Conservation (phyloP, 2,329 filamentous ascomycete genomes). For the Microsporum audouinii region DNA sequence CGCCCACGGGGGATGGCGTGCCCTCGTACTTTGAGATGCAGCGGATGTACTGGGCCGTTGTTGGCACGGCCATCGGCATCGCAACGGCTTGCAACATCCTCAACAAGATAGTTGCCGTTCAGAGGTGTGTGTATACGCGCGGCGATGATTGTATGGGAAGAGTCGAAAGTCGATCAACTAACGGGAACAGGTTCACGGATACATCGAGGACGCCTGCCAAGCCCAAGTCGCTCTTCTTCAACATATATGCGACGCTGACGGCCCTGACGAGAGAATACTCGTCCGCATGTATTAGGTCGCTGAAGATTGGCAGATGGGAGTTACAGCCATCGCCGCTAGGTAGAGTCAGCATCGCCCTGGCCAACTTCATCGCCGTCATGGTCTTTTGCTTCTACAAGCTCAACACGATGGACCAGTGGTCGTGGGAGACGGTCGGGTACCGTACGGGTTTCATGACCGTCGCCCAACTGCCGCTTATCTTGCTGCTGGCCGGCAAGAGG, state of each 20-base stretch:
- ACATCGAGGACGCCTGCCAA: conserved; percentile 39
- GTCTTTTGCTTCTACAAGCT: conserved; percentile 47
- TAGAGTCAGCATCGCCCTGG: conserved; percentile 24
- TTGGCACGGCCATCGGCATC: conserved; percentile 30
- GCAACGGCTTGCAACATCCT: conserved; percentile 31
- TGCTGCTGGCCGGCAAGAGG: conserved; percentile 45
- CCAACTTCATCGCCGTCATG: conserved; percentile 41
- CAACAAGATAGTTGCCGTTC: conserved; percentile 39
- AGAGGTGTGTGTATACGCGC: conserved; percentile 32
- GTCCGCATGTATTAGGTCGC: conserved; percentile 35
- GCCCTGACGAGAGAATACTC: conserved; percentile 44
- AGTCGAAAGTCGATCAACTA: not conserved
- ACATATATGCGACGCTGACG: conserved; percentile 41
- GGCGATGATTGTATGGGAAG: too few species aligned
- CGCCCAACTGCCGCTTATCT: conserved; percentile 45
- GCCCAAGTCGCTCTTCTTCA: conserved; percentile 41
- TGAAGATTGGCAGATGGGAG: conserved; percentile 22
- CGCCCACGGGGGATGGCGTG: conserved; percentile 30
- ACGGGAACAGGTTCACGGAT: conserved; percentile 35
- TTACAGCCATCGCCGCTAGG: conserved; percentile 32
- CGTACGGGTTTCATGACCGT: conserved; percentile 44
- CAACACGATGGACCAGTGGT: conserved; percentile 38
- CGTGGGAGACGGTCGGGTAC: conserved; percentile 47
- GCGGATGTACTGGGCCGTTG: conserved; percentile 43
- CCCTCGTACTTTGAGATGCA: conserved; percentile 39